Evolutionary conservation across 1,284 basidiomycete genomes (phyloP).

Genomic region (Blastosporella zonata): DNA sequence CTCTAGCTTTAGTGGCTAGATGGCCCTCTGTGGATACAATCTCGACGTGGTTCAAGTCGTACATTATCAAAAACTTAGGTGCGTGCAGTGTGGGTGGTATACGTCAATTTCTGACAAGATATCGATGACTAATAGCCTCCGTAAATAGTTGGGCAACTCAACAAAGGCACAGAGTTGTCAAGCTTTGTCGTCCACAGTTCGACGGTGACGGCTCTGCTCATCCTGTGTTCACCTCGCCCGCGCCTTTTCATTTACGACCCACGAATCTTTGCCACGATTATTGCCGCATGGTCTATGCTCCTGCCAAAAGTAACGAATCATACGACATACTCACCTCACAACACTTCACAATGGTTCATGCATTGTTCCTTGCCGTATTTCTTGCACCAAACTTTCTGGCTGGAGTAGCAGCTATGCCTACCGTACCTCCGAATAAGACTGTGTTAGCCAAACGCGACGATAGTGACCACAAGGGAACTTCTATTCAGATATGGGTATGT

Average conservation of each 20-base stretch:
- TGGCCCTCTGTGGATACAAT: no score
- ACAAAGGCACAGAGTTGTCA: not conserved
- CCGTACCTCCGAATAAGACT: not conserved
- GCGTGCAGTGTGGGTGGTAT: no score
- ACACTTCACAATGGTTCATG: slow-evolving; percentile 2
- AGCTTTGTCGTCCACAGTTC: slow-evolving; percentile 2
- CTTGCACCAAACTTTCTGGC: slow-evolving; percentile 8
- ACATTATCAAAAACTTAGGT: no score
- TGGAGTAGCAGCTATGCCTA: slow-evolving; percentile 14
- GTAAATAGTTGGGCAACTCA: no score
- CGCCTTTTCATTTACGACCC: slow-evolving; percentile 8
- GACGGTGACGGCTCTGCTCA: no score
- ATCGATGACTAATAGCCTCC: no score
- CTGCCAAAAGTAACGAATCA: slow-evolving; percentile 18
- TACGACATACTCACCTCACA: slow-evolving; percentile 13
- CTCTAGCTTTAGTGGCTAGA: not conserved
- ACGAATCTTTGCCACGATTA: not conserved
- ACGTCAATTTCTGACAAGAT: no score
- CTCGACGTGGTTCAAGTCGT: no score
- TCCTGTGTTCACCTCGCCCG: slow-evolving; percentile 1
- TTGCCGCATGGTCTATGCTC: slow-evolving; percentile 17
- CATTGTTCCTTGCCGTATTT: slow-evolving; percentile 5
- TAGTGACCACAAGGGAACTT: not conserved
- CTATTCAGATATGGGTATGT: slow-evolving; percentile 25
- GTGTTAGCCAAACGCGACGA: slow-evolving; percentile 8